These are phyloP conservation scores for Ephemerocybe angulata DNA, from an alignment of 768 basidiomycete genomes.

Conservation along the genomic window DNA sequence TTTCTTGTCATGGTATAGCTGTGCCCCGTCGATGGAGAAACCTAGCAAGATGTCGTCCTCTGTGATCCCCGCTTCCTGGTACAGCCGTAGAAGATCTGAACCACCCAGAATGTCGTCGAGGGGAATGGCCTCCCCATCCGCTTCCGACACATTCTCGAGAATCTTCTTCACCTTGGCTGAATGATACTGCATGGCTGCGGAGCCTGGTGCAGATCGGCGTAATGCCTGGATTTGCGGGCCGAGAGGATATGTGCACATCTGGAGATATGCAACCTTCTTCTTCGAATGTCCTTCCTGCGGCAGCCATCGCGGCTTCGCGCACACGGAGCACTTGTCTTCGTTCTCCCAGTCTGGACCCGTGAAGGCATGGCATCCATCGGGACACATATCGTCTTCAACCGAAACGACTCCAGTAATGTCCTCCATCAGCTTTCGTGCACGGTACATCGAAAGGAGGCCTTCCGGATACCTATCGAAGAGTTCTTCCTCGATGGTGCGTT, in stretches of 20 bases:
- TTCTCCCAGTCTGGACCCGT: slow-evolving; percentile 21
- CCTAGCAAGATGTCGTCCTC: slow-evolving; percentile 25
- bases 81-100: slow-evolving; percentile 18
- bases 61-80: slow-evolving; percentile 18
- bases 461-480: not conserved
- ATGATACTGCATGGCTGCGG: slow-evolving; percentile 26
- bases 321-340: slow-evolving; percentile 21
- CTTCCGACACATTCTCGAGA: slow-evolving; percentile 10
- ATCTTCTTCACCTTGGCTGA: slow-evolving; percentile 19
- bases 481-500: not conserved
- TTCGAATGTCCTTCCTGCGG: not conserved
- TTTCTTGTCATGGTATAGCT: slow-evolving; percentile 35
- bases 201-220: slow-evolving; percentile 18
- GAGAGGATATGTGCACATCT: slow-evolving; percentile 37
- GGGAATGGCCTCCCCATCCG: not conserved
- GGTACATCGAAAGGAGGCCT: slow-evolving; percentile 21
- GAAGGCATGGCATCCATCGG: slow-evolving; percentile 31
- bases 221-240: slow-evolving; percentile 41
- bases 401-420: slow-evolving; percentile 31
- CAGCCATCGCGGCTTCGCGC: slow-evolving; percentile 24
- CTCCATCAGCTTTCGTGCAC: slow-evolving; percentile 21
- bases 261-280: slow-evolving; percentile 17
- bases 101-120: slow-evolving; percentile 27
- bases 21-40: slow-evolving; percentile 35
- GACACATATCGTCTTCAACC: slow-evolving; percentile 41